phyloP scores from a whole-genome alignment of 257 asterid genomes.

The Haberlea rhodopensis region DNA sequence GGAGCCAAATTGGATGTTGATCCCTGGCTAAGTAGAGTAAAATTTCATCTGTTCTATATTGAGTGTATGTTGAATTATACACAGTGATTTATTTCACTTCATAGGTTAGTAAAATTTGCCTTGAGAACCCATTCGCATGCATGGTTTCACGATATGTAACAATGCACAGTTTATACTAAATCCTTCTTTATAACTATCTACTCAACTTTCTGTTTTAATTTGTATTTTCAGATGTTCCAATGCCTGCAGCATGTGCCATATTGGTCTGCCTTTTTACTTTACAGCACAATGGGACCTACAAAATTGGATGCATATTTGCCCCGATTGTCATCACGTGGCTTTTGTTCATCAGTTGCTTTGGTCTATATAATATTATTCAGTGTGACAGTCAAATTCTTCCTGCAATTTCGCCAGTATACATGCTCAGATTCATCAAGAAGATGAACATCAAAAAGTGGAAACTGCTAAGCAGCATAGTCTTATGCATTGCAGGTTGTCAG shows the following conservation, averaged over 20 bases:
- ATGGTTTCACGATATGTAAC: background rate
- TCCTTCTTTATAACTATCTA: background rate
- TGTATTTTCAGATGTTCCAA: conserved; percentile 62
- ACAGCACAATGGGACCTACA: conserved; percentile 83
- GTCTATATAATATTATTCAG: conserved; percentile 64
- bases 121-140: background rate
- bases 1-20: background rate
- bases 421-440: conserved; percentile 69
- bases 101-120: background rate
- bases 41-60: background rate
- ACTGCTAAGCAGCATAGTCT: conserved; percentile 64
- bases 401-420: conserved; percentile 74
- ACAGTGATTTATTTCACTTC: background rate
- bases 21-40: background rate
- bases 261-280: conserved; percentile 82
- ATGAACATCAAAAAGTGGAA: conserved; percentile 59
- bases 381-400: conserved; percentile 45
- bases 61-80: background rate
- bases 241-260: conserved; percentile 78
- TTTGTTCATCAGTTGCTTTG: conserved; percentile 59
- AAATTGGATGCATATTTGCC: conserved; percentile 76
- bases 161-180: background rate
- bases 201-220: conserved; percentile 24
- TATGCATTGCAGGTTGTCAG: conserved; percentile 79
- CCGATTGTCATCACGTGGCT: conserved; percentile 88